Base-by-base conservation (phyloP, 176 grass and related monocot genomes). In the Carex kokanica region DNA sequence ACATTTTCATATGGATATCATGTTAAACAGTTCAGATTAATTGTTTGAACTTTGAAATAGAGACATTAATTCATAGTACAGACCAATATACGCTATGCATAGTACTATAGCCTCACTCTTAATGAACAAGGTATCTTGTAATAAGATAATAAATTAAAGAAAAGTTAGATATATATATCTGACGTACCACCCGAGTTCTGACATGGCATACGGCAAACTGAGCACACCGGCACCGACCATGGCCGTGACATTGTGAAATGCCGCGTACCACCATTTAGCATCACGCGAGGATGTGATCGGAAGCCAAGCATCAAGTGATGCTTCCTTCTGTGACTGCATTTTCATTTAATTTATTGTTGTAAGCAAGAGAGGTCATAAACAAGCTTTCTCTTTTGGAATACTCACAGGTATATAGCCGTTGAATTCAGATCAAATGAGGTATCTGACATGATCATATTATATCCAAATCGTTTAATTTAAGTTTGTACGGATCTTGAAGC, bases 181-280 rank as follows among this genome's bases (percentile, higher is more conserved):
- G 0, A 40, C 81, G 3, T 81, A 97, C 94, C 95, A 97, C 62
- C 95, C 95, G 2, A 97, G 92, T 78, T 94, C 87, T 0, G 94
- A 91, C 94, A 94, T 92, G 83, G 94, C 90, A 56, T 58, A 94
- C 3, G 94, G 94, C 4, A 97, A 90, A 55, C 92, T 87, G 83
- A 97, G 94, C 25, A 97, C 94, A 5, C 94, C 94, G 4, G 94
- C 94, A 2, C 94, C 94, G 0, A 97, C 94, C 94, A 97, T 94
- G 90, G 94, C 94, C 0, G 94, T 97, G 81, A 97, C 94, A 88
- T 97, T 97, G 92, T 97, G 94, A 88, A 94, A 97, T 51, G 92
- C 87, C 0, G 94, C 91, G 78, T 97, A 97, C 94, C 94, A 97
- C 94, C 94, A 97, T 60, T 94, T 97, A 23, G 94, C 94, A 16